Percentiles rank a stretch among this genome's conserved stretches.
phyloP scores from a whole-genome alignment of 768 basidiomycete genomes.

The Terana coerulea region DNA sequence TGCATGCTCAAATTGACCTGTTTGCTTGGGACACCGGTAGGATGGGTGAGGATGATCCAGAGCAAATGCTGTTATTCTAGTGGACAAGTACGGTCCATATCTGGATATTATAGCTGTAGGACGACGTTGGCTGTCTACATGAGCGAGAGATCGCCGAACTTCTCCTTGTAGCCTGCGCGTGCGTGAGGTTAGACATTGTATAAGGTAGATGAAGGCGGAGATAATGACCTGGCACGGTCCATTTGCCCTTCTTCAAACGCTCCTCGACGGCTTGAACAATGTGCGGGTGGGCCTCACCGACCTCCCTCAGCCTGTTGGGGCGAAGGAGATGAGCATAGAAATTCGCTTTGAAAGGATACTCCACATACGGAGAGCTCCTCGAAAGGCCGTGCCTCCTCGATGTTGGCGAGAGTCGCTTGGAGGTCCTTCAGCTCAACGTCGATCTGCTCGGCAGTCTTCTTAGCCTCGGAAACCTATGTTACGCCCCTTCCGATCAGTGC shows the following conservation, averaged over 20 bases:
- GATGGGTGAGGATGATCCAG: too few relatives aligned
- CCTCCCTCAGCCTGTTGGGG: conserved; percentile 69
- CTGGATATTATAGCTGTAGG: too few relatives aligned
- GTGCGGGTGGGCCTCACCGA: conserved; percentile 89
- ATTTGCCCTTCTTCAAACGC: conserved; percentile 97
- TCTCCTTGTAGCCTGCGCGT: conserved; percentile 80
- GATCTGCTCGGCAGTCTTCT: conserved; percentile 87
- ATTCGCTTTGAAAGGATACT: too few relatives aligned
- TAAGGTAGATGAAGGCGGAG: not conserved
- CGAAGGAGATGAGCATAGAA: not conserved
- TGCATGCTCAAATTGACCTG: not conserved
- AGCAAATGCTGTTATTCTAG: conserved; percentile 2
- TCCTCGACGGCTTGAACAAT: conserved; percentile 87
- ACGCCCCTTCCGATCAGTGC: not conserved
- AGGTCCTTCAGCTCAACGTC: conserved; percentile 88
- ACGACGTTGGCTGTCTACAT: conserved; percentile 50
- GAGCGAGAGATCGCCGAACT: conserved; percentile 91
- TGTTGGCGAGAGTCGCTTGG: conserved; percentile 91
- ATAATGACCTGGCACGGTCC: conserved; percentile 88
- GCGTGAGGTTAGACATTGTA: not conserved
- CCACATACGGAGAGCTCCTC: conserved; percentile 87
- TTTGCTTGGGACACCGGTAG: too few relatives aligned
- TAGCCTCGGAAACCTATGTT: conserved; percentile 76
- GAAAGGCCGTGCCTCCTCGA: conserved; percentile 95
- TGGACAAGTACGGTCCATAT: too few relatives aligned